phyloP scores from a whole-genome alignment of 2,329 filamentous ascomycete species.

The Atkinsonella hypoxylon region DNA sequence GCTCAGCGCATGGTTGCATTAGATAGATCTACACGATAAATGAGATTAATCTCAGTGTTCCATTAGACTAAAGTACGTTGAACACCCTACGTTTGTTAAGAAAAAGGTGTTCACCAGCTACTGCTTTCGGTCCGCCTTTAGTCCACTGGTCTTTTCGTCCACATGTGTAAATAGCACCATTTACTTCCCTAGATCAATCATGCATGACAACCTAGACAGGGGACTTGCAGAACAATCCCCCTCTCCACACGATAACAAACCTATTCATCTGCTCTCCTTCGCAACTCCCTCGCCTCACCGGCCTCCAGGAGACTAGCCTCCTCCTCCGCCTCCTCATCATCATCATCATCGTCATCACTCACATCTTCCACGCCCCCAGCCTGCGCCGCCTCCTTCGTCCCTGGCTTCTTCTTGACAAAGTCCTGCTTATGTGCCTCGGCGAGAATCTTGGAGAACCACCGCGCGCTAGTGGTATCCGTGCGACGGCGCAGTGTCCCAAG shows the following conservation, averaged over 20 bases:
- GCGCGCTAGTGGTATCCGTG: slow-evolving; percentile 18
- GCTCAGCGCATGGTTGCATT: background rate
- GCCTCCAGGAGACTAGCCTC: slow-evolving; percentile 8
- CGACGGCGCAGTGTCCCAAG: slow-evolving; percentile 19
- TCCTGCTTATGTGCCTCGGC: slow-evolving; percentile 81
- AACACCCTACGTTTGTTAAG: slow-evolving; percentile 6
- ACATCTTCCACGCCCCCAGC: slow-evolving; percentile 13
- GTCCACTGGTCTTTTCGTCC: too few relatives aligned
- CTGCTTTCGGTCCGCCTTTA: too few relatives aligned
- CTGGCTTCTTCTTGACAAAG: slow-evolving; percentile 61
- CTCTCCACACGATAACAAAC: background rate
- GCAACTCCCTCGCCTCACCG: slow-evolving; percentile 1
- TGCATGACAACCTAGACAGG: too few relatives aligned
- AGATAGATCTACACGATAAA: background rate
- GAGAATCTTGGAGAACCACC: slow-evolving; percentile 50
- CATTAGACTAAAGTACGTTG: background rate
- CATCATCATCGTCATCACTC: slow-evolving; percentile 22
- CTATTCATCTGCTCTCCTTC: slow-evolving; percentile 9
- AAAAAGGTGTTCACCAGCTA: background rate
- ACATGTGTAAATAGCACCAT: too few relatives aligned
- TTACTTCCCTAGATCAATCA: too few relatives aligned
- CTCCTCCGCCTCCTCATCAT: slow-evolving; percentile 20
- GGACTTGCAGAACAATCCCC: background rate
- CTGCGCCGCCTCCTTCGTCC: slow-evolving; percentile 10
- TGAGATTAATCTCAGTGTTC: background rate